A percentile compares a stretch with the other conserved stretches of the same genome.
Conservation (phyloP, 768 basidiomycete species). For the Trichaptum fuscoviolaceum region DNA sequence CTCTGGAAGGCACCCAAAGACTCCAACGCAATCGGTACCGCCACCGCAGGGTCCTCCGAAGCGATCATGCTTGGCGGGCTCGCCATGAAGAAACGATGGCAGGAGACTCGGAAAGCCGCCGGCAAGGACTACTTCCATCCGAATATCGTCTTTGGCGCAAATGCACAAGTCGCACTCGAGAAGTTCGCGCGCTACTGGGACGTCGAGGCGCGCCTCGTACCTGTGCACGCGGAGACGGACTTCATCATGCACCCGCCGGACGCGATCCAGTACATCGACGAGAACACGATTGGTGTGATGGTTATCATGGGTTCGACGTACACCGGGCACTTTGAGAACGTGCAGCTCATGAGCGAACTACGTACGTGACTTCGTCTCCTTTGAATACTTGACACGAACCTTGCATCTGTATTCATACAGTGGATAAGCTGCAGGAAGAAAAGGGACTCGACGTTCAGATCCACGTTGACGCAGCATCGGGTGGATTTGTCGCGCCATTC, state of each 20-base stretch:
- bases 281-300: conserved; percentile 67
- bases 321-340: conserved; percentile 61
- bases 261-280: conserved; percentile 56
- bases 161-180: conserved; percentile 60
- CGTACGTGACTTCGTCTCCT: conserved; percentile 25
- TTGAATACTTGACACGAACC: not conserved
- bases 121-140: conserved; percentile 52
- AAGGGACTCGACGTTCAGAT: conserved; percentile 59
- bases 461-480: conserved; percentile 62
- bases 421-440: conserved; percentile 48
- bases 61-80: conserved; percentile 70
- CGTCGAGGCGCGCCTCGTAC: conserved; percentile 51
- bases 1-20: conserved; percentile 62
- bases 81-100: conserved; percentile 67
- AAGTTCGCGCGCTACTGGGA: conserved; percentile 65
- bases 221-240: conserved; percentile 37
- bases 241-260: conserved; percentile 54
- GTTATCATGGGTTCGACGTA: conserved; percentile 49
- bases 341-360: conserved; percentile 48
- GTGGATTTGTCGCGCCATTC: conserved; percentile 62
- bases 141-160: conserved; percentile 53
- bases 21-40: conserved; percentile 52
- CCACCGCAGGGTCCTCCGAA: conserved; percentile 61
- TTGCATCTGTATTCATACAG: conserved; percentile 18
- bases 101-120: conserved; percentile 53